Evolutionary conservation across 495 filamentous ascomycete species (phyloP).

Genomic region (Chaetomium cochliodes): DNA sequence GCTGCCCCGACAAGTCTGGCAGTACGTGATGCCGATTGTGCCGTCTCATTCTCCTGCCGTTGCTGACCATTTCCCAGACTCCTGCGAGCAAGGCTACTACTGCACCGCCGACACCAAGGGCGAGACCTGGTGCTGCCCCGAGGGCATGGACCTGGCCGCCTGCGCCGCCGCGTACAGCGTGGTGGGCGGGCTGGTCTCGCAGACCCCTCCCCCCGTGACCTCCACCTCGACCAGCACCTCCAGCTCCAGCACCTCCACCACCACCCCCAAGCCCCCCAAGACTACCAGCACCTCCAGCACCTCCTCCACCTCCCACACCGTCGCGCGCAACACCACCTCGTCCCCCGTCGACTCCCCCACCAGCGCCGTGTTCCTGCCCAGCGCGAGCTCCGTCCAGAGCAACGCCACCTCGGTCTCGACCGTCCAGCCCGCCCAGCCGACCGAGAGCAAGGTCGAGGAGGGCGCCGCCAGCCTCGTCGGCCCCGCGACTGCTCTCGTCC

Average conservation of each 20-base stretch:
- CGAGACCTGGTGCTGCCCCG: constrained; percentile 50
- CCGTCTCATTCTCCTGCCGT: background rate
- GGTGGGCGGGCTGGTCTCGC: constrained; percentile 40
- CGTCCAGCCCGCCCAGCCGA: constrained; percentile 18
- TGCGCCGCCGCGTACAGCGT: constrained; percentile 45
- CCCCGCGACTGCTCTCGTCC: constrained; percentile 29
- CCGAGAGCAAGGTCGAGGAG: constrained; percentile 19
- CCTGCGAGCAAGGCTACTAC: constrained; percentile 50
- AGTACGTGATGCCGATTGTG: constrained; percentile 36
- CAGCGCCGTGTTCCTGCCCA: constrained; percentile 7
- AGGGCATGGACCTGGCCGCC: constrained; percentile 41
- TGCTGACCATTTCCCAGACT: constrained; percentile 34
- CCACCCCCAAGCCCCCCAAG: constrained; percentile 5
- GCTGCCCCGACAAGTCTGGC: constrained; percentile 46
- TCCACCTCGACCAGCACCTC: constrained; percentile 25
- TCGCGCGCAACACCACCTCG: background rate
- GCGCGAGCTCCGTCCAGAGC: constrained; percentile 13
- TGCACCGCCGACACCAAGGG: constrained; percentile 42
- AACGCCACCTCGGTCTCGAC: constrained; percentile 28
- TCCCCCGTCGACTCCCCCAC: background rate
- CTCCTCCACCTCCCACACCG: background rate
- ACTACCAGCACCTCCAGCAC: constrained; percentile 13
- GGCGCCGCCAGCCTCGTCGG: constrained; percentile 28
- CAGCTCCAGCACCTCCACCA: constrained; percentile 16
- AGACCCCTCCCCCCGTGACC: constrained; percentile 30